phyloP scores from a whole-genome alignment of 768 basidiomycete genomes.

The Amanita phalloides region DNA sequence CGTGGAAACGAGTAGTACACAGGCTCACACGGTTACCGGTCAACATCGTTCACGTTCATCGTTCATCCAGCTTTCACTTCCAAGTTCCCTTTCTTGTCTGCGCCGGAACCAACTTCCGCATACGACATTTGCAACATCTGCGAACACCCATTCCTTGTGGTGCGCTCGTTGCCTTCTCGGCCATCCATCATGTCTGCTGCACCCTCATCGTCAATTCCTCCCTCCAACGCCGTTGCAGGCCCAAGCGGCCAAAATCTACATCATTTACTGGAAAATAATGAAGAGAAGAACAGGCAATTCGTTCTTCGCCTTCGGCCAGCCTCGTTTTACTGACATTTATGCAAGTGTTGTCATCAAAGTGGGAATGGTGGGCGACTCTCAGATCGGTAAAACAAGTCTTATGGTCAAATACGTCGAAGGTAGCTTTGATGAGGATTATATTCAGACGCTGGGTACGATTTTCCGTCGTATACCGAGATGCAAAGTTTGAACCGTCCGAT shows the following conservation, averaged over 20 bases:
- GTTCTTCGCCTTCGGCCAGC: constrained; percentile 7
- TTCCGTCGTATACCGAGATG: constrained; percentile 3
- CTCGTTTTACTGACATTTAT: not conserved
- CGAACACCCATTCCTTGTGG: constrained; percentile 11
- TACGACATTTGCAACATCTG: constrained; percentile 12
- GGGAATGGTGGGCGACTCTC: constrained; percentile 99
- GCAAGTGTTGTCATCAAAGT: constrained; percentile 91
- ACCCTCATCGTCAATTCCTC: constrained; percentile 33
- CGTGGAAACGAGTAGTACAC: not conserved
- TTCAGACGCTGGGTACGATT: constrained; percentile 88
- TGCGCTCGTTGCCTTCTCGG: constrained; percentile 5
- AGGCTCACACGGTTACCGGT: not conserved
- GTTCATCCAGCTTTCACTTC: constrained; percentile 11
- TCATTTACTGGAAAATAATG: constrained; percentile 44
- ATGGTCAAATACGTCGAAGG: constrained; percentile 99
- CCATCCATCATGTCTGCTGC: constrained; percentile 35
- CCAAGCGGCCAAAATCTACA: constrained; percentile 44
- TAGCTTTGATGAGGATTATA: constrained; percentile 98
- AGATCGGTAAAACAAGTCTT: constrained; percentile 97
- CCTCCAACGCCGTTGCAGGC: constrained; percentile 31
- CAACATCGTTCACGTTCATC: not conserved
- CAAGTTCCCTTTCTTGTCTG: constrained; percentile 21
- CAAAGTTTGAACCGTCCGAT: not conserved
- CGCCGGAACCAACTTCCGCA: constrained; percentile 10
- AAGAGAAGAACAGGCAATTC: constrained; percentile 62